These are phyloP conservation scores for Xerocomellus amylosporus DNA, from an alignment of 768 basidiomycete species.

Conservation along the genomic window DNA sequence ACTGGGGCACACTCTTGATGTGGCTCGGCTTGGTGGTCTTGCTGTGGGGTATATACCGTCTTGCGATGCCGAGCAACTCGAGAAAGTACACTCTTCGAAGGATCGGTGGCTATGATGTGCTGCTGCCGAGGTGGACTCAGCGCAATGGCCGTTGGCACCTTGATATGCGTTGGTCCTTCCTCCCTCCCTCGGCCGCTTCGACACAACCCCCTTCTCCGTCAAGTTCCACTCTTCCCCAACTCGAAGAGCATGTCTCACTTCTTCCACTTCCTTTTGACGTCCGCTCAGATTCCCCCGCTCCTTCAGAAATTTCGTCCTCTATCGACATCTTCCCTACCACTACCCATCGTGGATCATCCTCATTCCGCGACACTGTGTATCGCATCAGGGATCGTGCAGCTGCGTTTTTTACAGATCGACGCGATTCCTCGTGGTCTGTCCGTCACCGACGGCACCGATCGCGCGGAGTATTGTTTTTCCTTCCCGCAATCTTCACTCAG, in stretches of 20 bases:
- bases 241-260: conserved; percentile 50
- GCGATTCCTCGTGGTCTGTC: conserved; percentile 42
- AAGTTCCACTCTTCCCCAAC: conserved; percentile 45
- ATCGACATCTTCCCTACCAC: conserved; percentile 42
- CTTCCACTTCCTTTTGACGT: conserved; percentile 64
- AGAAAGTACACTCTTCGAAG: conserved; percentile 58
- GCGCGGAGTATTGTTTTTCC: conserved; percentile 73
- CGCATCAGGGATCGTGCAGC: conserved; percentile 55
- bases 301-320: conserved; percentile 45
- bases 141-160: conserved; percentile 73
- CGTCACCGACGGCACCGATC: conserved; percentile 47
- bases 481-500: conserved; percentile 74
- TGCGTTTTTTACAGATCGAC: conserved; percentile 44
- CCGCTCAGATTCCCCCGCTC: conserved; percentile 54
- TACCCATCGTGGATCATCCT: conserved; percentile 36
- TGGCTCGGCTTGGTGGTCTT: conserved; percentile 76
- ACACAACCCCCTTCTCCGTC: conserved; percentile 46
- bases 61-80: conserved; percentile 54
- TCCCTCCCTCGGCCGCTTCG: conserved; percentile 42
- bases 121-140: conserved; percentile 71
- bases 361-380: conserved; percentile 52
- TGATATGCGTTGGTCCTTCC: conserved; percentile 56
- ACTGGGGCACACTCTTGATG: conserved; percentile 87
- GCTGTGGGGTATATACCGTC: conserved; percentile 62
- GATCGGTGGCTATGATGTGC: conserved; percentile 73